phyloP scores from a whole-genome alignment of 208 protist species.

The Acanthamoeba sp. region DNA sequence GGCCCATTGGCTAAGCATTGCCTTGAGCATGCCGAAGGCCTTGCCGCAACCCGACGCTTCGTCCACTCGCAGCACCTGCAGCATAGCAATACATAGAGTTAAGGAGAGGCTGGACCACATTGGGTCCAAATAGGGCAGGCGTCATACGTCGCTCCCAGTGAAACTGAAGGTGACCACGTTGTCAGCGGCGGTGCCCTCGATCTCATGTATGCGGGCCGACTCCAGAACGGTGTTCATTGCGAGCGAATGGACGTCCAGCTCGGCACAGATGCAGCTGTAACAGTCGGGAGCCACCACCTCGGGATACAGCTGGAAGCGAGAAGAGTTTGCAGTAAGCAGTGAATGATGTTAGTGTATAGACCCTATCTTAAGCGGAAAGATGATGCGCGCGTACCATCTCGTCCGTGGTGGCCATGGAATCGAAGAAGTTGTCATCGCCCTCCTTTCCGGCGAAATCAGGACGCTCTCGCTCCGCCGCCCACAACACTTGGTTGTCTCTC shows the following conservation, averaged over 20 bases:
- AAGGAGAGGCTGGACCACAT: background rate
- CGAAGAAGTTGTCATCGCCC: conserved; percentile 86
- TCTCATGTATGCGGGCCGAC: conserved; percentile 63
- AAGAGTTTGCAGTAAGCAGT: background rate
- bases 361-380: background rate
- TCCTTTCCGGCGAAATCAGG: conserved; percentile 91
- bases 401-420: conserved; percentile 75
- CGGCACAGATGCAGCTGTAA: conserved; percentile 87
- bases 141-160: conserved; percentile 19
- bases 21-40: conserved; percentile 60
- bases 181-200: conserved; percentile 66
- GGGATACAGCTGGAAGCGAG: conserved; percentile 30
- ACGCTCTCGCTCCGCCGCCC: conserved; percentile 81
- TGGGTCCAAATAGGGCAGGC: background rate
- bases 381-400: conserved; percentile 39
- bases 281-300: conserved; percentile 84
- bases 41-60: conserved; percentile 48
- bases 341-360: background rate
- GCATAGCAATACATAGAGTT: background rate
- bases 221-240: conserved; percentile 89
- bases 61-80: conserved; percentile 46
- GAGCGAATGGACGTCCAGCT: conserved; percentile 85
- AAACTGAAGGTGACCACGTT: conserved; percentile 56
- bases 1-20: conserved; percentile 29
- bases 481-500: conserved; percentile 85